These are phyloP conservation scores for Zygoascus flipseniorum DNA, from an alignment of 805 yeast species.

Conservation along the genomic window DNA sequence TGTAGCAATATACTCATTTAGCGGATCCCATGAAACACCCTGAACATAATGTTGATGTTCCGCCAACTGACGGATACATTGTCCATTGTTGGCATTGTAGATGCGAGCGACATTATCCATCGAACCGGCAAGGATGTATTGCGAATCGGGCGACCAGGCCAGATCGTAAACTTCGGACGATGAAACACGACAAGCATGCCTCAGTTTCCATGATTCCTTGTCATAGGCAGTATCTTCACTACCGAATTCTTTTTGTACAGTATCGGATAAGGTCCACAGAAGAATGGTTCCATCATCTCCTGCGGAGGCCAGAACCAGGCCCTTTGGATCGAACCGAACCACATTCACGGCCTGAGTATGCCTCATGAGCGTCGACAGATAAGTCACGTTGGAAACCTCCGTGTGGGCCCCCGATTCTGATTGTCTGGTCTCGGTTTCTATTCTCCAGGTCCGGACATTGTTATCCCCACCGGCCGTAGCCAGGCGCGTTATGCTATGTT, in stretches of 20 bases:
- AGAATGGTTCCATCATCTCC: conserved; percentile 92
- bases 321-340: conserved; percentile 68
- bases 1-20: conserved; percentile 64
- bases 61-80: conserved; percentile 47
- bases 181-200: conserved; percentile 49
- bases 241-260: conserved; percentile 48
- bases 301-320: conserved; percentile 68
- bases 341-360: conserved; percentile 95
- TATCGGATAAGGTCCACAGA: conserved; percentile 52
- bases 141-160: conserved; percentile 85
- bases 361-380: conserved; percentile 70
- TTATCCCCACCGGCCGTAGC: conserved; percentile 95
- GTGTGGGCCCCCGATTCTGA: not conserved
- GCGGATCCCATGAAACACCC: conserved; percentile 95
- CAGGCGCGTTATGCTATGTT: conserved; percentile 34
- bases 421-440: conserved; percentile 26
- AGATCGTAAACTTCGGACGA: conserved; percentile 81
- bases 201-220: conserved; percentile 68
- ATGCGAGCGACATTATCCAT: conserved; percentile 81
- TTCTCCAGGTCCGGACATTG: conserved; percentile 52
- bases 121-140: conserved; percentile 73
- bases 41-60: conserved; percentile 89
- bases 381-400: conserved; percentile 41
- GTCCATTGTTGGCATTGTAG: conserved; percentile 50
- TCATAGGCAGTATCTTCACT: conserved; percentile 18